phyloP scores from a whole-genome alignment of 2,329 filamentous ascomycete genomes.

The Zasmidium cellare region DNA sequence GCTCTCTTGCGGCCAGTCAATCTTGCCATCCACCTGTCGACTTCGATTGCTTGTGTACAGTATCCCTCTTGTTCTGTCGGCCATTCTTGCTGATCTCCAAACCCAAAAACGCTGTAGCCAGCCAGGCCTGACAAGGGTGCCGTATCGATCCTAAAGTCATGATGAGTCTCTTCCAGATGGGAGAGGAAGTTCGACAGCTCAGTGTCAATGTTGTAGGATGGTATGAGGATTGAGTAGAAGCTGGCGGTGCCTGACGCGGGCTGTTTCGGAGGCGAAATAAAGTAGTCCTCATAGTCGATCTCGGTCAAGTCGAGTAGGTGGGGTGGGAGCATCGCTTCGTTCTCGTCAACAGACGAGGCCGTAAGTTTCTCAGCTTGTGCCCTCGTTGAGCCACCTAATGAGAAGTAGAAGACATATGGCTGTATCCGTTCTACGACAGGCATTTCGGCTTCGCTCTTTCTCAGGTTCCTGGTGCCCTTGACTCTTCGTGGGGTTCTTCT shows the following conservation, averaged over 20 bases:
- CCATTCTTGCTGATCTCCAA: conserved; percentile 91
- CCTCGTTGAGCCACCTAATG: conserved; percentile 80
- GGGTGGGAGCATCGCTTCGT: conserved; percentile 54
- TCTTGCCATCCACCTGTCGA: conserved; percentile 97
- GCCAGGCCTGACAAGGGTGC: conserved; percentile 73
- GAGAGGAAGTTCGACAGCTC: conserved; percentile 84
- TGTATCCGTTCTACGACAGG: conserved; percentile 50
- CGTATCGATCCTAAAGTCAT: conserved; percentile 95
- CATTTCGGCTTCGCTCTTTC: conserved; percentile 13
- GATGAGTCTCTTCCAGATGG: conserved; percentile 86
- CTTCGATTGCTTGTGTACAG: conserved; percentile 85
- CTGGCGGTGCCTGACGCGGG: conserved; percentile 59
- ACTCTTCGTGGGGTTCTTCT: conserved; percentile 30
- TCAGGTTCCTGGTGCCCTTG: conserved; percentile 28
- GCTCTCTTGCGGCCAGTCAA: conserved; percentile 82
- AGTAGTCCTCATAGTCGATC: conserved; percentile 90
- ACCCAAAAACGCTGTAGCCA: conserved; percentile 91
- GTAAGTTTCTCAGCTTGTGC: conserved; percentile 66
- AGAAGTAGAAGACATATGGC: conserved; percentile 83
- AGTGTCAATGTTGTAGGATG: conserved; percentile 93
- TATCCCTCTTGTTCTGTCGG: conserved; percentile 87
- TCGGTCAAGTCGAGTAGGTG: conserved; percentile 77
- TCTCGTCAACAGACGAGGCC: conserved; percentile 47
- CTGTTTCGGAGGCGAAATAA: conserved; percentile 73
- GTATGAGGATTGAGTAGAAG: conserved; percentile 82